These are phyloP conservation scores for Pythium vanterpoolii DNA, from an alignment of 352 stramenopile genomes.

Conservation along the genomic window DNA sequence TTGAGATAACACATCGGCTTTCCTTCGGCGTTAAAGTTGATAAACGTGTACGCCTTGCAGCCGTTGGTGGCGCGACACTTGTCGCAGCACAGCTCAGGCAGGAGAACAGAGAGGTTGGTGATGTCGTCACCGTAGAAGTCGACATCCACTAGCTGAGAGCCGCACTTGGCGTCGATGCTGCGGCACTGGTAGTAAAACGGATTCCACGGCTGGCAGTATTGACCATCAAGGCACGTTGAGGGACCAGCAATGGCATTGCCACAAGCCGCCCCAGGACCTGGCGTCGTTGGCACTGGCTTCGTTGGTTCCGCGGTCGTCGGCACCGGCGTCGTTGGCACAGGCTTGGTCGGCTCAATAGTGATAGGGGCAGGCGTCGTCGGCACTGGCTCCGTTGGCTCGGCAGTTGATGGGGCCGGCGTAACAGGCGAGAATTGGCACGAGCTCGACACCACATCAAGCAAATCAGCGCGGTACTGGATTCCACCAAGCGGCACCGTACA, in stretches of 20 bases:
- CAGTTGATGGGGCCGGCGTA: constrained; percentile 1
- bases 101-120: constrained; percentile 6
- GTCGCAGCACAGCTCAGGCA: constrained; percentile 22
- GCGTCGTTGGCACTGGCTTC: neutral
- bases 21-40: constrained; percentile 21
- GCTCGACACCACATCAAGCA: constrained; percentile 7
- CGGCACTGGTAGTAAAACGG: constrained; percentile 44
- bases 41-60: constrained; percentile 24
- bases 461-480: constrained; percentile 18
- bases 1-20: constrained; percentile 22
- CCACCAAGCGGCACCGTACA: constrained; percentile 19
- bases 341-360: neutral
- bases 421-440: constrained; percentile 6
- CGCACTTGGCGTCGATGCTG: constrained; percentile 14
- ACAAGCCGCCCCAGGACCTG: constrained; percentile 2
- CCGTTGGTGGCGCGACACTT: constrained; percentile 15
- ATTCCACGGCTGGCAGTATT: constrained; percentile 56
- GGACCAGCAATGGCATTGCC: neutral
- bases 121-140: constrained; percentile 25
- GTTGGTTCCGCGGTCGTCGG: neutral
- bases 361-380: neutral
- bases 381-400: neutral
- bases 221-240: neutral
- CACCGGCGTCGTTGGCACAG: neutral
- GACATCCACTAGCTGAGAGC: constrained; percentile 2